phyloP scores from a whole-genome alignment of 2,329 filamentous ascomycete genomes.

The Cercospora zeina region DNA sequence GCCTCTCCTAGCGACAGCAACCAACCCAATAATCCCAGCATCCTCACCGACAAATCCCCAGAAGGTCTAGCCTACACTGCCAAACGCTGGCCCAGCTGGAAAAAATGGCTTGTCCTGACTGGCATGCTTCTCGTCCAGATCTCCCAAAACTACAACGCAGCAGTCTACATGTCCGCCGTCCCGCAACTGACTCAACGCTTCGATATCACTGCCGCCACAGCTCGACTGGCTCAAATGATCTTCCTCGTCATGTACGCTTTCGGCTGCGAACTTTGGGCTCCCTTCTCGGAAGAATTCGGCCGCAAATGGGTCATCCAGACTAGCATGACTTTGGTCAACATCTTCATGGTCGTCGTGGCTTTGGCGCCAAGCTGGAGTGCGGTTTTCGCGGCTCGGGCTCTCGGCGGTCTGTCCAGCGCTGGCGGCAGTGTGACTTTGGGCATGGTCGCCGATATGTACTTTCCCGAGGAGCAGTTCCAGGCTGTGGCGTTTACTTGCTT shows the following conservation, averaged over 20 bases:
- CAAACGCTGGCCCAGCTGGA: constrained; percentile 42
- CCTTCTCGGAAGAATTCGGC: constrained; percentile 81
- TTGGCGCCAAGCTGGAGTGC: constrained; percentile 47
- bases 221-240: constrained; percentile 71
- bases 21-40: not conserved
- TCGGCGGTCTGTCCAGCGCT: constrained; percentile 57
- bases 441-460: constrained; percentile 65
- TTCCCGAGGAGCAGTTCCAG: constrained; percentile 58
- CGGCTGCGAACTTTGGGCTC: constrained; percentile 84
- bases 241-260: constrained; percentile 81
- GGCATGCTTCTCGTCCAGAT: constrained; percentile 57
- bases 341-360: constrained; percentile 66
- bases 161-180: constrained; percentile 60
- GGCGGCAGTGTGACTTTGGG: constrained; percentile 65
- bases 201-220: constrained; percentile 65
- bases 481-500: constrained; percentile 57
- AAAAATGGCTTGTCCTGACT: constrained; percentile 56
- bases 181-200: constrained; percentile 62
- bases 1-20: not conserved
- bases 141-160: constrained; percentile 58
- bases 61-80: constrained; percentile 33
- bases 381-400: constrained; percentile 47
- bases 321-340: constrained; percentile 72
- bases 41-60: not conserved
- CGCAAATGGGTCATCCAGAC: constrained; percentile 73